Evolutionary conservation across 2,329 filamentous ascomycete species (phyloP).

Genomic region (Fusarium sp.): DNA sequence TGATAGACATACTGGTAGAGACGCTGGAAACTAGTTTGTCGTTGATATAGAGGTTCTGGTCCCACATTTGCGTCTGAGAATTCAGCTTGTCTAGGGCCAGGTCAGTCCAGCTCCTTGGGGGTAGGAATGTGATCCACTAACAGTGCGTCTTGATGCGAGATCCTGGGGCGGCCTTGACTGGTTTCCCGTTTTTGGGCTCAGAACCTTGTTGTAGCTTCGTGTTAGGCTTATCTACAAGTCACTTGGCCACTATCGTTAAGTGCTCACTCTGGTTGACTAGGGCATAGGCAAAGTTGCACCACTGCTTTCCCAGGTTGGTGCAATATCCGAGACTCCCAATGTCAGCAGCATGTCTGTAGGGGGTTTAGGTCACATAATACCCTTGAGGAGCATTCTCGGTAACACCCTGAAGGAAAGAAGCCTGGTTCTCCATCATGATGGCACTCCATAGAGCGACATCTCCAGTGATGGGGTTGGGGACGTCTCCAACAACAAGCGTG

Average conservation of each 20-base stretch:
- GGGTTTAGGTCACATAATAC: neutral
- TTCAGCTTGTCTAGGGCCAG: conserved; percentile 5
- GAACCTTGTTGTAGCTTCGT: neutral
- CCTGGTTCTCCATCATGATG: conserved; percentile 19
- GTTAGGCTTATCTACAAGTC: neutral
- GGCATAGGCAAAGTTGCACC: conserved; percentile 26
- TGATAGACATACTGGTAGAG: conserved; percentile 8
- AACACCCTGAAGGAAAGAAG: conserved; percentile 16
- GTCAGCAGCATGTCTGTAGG: neutral
- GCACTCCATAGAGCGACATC: conserved; percentile 22
- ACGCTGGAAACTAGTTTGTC: conserved; percentile 8
- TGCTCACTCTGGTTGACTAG: conserved; percentile 8
- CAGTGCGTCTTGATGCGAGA: conserved; percentile 19
- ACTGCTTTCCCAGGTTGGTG: conserved; percentile 11
- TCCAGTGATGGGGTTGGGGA: conserved; percentile 13
- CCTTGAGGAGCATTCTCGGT: conserved; percentile 12
- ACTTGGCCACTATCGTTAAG: neutral
- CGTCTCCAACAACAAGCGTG: conserved; percentile 5
- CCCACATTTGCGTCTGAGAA: conserved; percentile 9
- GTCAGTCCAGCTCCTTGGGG: neutral
- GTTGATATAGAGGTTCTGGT: conserved; percentile 20
- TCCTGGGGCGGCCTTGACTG: conserved; percentile 4
- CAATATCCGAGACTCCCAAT: conserved; percentile 6
- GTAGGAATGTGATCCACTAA: neutral
- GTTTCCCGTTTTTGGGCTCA: conserved; percentile 6